Conservation (phyloP, 2,329 filamentous ascomycete genomes). For the Xylaria sp. region DNA sequence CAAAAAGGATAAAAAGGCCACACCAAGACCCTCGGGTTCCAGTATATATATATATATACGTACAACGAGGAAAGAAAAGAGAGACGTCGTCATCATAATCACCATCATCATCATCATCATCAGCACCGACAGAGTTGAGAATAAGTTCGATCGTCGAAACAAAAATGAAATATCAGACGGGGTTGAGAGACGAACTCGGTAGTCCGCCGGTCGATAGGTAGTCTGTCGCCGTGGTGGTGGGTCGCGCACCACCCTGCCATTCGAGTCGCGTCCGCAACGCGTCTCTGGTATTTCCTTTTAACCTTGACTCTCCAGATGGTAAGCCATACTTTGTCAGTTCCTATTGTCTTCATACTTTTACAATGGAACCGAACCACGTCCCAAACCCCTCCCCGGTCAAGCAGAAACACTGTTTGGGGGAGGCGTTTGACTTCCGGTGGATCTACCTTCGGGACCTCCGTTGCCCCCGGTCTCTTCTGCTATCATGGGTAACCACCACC, state of each 20-base stretch:
- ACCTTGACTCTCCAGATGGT: neutral
- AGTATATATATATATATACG: too few species aligned
- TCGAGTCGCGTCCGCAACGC: neutral
- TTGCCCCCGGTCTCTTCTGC: constrained; percentile 5
- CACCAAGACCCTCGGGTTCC: neutral
- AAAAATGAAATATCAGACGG: neutral
- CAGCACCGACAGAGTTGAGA: too few species aligned
- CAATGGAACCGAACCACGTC: neutral
- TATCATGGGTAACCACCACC: constrained; percentile 3
- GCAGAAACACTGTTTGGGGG: neutral
- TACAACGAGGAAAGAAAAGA: neutral
- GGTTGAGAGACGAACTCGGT: neutral
- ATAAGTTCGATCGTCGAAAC: neutral
- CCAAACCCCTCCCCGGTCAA: too few species aligned
- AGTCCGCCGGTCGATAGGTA: too few species aligned
- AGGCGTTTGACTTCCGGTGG: neutral
- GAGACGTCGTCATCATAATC: neutral
- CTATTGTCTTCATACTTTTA: neutral
- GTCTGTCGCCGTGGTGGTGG: neutral
- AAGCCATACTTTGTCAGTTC: neutral
- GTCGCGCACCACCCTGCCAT: neutral
- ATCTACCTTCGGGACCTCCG: neutral
- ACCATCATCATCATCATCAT: too few species aligned
- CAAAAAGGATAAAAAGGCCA: neutral
- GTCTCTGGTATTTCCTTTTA: neutral